Percentiles rank a stretch among this genome's conserved stretches.
Conservation (phyloP, 805 yeast genomes). For the Pichia manshurica region DNA sequence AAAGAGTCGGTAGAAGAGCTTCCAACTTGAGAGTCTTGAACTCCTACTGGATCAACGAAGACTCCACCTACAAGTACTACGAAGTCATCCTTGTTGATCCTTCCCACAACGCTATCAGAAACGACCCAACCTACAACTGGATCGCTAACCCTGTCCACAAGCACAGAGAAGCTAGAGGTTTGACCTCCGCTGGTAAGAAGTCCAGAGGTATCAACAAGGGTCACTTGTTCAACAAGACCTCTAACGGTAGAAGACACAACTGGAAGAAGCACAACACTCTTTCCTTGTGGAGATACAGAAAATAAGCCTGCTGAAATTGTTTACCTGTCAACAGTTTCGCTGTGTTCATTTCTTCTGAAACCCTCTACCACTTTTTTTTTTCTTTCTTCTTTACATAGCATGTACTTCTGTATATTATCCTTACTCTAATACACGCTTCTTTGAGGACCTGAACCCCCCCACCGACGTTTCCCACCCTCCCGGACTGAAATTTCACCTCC, state of each 20-base stretch:
- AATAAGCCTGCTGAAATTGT: slow-evolving; percentile 37
- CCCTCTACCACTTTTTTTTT: background rate
- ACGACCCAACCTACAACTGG: slow-evolving; percentile 99
- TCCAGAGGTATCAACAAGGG: slow-evolving; percentile 99
- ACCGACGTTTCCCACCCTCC: too few species aligned
- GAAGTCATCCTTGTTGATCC: slow-evolving; percentile 98
- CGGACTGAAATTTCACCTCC: too few species aligned
- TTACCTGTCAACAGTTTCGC: background rate
- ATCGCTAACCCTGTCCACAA: slow-evolving; percentile 99
- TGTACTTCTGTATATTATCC: background rate
- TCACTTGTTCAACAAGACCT: slow-evolving; percentile 97
- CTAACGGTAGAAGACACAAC: slow-evolving; percentile 98
- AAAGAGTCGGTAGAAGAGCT: slow-evolving; percentile 98
- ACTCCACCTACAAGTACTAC: slow-evolving; percentile 98
- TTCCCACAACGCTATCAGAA: slow-evolving; percentile 96
- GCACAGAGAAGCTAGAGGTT: slow-evolving; percentile 99
- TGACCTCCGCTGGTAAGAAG: slow-evolving; percentile 96
- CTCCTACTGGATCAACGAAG: slow-evolving; percentile 99
- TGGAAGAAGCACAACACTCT: slow-evolving; percentile 99
- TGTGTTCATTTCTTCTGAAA: background rate
- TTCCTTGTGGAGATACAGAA: slow-evolving; percentile 99
- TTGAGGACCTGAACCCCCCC: too few species aligned
- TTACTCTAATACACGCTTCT: background rate
- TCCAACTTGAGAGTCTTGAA: slow-evolving; percentile 98
- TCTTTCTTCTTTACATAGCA: background rate